Conservation (phyloP, 2,329 filamentous ascomycete genomes). For the Penicillium brasilianum region DNA sequence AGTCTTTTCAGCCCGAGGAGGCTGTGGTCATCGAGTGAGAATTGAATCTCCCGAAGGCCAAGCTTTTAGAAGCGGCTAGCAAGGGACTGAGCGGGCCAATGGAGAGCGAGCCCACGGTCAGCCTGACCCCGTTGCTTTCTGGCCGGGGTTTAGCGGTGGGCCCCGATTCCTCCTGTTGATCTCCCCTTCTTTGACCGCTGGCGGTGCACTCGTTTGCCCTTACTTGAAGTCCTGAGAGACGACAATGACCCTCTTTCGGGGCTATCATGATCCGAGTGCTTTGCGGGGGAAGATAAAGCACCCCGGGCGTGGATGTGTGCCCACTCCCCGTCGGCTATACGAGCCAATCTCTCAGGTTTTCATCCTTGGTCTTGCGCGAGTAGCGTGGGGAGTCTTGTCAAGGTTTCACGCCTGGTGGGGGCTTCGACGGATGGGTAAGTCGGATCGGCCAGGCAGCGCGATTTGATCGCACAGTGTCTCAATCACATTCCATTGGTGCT, state of each 20-base stretch:
- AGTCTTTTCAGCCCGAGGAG: not conserved
- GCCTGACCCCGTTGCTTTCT: constrained; percentile 3
- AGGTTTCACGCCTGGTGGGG: constrained; percentile 2
- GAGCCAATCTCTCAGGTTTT: not conserved
- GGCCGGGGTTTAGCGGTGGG: constrained; percentile 8
- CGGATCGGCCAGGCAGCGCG: not conserved
- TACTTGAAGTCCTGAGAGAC: not conserved
- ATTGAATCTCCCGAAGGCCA: constrained; percentile 16
- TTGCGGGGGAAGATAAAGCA: not conserved
- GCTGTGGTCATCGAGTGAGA: not conserved
- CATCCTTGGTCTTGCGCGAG: not conserved
- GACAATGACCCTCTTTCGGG: not conserved
- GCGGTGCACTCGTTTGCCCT: not conserved
- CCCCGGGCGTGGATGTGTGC: not conserved
- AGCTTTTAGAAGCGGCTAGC: constrained; percentile 20
- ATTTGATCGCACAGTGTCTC: not conserved
- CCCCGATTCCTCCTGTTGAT: constrained; percentile 20
- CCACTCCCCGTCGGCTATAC: not conserved
- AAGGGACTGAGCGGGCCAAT: constrained; percentile 3
- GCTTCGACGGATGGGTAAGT: not conserved
- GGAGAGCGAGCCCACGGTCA: not conserved
- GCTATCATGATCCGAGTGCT: not conserved
- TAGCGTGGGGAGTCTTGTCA: not conserved
- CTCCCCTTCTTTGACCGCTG: not conserved
- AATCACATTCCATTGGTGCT: not conserved